Conservation (phyloP, 805 yeast genomes). For the Pichia manshurica region DNA sequence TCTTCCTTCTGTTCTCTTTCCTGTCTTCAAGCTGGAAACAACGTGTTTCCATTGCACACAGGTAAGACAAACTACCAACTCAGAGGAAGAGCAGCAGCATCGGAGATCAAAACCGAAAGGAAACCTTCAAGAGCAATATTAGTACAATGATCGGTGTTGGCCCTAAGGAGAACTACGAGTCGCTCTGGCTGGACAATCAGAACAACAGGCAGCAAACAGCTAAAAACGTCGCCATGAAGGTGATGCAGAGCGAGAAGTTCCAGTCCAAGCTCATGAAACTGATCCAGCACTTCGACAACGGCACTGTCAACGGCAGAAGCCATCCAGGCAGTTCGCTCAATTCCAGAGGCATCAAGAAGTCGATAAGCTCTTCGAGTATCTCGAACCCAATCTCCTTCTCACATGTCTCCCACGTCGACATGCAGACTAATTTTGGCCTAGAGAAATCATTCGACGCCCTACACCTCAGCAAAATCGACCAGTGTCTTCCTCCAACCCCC, state of each 20-base stretch:
- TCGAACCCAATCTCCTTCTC: conserved; percentile 31
- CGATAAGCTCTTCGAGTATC: conserved; percentile 13
- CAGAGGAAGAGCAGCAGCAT: too few species aligned
- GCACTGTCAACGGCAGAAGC: too few species aligned
- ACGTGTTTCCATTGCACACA: too few species aligned
- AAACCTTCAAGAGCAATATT: background rate
- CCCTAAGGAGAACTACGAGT: conserved; percentile 1
- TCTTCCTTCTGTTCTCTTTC: too few species aligned
- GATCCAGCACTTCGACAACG: conserved; percentile 10
- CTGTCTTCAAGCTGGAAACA: too few species aligned
- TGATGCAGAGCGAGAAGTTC: conserved; percentile 6
- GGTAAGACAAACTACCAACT: too few species aligned
- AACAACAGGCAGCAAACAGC: background rate
- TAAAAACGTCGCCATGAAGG: background rate
- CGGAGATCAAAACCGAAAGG: too few species aligned
- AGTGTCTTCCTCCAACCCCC: too few species aligned
- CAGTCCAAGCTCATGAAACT: conserved; percentile 5
- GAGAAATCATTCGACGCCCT: conserved; percentile 22
- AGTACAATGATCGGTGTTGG: background rate
- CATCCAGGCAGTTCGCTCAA: background rate
- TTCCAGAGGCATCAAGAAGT: background rate
- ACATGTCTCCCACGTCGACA: conserved; percentile 32
- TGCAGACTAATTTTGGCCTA: conserved; percentile 27
- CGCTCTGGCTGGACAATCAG: conserved; percentile 15
- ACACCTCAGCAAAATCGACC: background rate